Conservation (phyloP, 176 grass and related monocot species). For the Hordeum marinum region DNA sequence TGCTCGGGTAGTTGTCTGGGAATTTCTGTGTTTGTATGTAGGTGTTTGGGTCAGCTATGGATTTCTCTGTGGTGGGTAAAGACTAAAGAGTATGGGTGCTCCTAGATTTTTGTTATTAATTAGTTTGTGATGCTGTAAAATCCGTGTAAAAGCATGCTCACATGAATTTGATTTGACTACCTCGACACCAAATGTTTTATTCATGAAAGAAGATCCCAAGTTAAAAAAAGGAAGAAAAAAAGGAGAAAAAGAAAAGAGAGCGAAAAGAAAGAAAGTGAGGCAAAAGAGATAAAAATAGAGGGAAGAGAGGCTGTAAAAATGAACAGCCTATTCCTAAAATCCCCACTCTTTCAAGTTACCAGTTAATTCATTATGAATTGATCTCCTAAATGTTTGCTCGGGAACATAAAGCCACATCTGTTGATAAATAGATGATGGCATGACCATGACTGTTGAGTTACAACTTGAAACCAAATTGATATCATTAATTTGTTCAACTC, state of each 20-base stretch:
- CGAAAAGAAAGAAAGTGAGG: background rate
- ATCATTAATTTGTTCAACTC: background rate
- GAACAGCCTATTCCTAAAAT: background rate
- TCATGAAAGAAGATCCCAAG: background rate
- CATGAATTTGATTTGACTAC: background rate
- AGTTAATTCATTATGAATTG: background rate
- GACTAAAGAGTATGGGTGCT: background rate
- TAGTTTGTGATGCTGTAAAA: background rate
- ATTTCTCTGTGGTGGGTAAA: background rate
- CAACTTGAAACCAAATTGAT: background rate
- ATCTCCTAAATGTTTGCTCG: background rate
- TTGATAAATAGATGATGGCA: background rate
- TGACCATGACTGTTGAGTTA: background rate
- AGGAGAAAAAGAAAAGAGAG: no score
- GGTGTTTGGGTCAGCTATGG: background rate
- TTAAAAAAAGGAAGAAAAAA: background rate
- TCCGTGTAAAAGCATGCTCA: background rate
- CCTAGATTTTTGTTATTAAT: background rate
- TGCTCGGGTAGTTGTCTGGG: background rate
- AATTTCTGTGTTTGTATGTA: background rate
- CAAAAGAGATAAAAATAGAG: background rate
- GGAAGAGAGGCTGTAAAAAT: background rate
- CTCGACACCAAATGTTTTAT: background rate
- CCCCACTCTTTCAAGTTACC: background rate
- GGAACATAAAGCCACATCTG: background rate